These are phyloP conservation scores for Xylaria hypoxylon DNA, from an alignment of 2,329 filamentous ascomycete species.

Conservation along the genomic window DNA sequence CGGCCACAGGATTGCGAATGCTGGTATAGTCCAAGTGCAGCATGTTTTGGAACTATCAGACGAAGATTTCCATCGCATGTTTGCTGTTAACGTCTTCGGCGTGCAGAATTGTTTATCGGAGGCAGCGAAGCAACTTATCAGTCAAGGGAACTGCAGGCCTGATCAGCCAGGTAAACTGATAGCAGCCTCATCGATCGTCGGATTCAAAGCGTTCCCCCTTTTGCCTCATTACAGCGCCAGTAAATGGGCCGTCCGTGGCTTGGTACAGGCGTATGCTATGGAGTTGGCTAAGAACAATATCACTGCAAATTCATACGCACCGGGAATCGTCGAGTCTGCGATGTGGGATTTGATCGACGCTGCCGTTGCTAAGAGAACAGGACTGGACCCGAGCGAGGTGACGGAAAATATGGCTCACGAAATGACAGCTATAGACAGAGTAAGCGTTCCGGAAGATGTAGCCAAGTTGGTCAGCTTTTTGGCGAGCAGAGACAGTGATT, in stretches of 20 bases:
- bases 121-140: constrained; percentile 74
- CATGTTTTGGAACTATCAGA: constrained; percentile 66
- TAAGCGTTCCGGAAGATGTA: constrained; percentile 72
- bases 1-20: constrained; percentile 66
- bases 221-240: constrained; percentile 72
- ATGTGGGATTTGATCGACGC: constrained; percentile 79
- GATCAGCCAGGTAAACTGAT: constrained; percentile 59
- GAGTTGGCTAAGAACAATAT: constrained; percentile 73
- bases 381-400: constrained; percentile 62
- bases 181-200: constrained; percentile 66
- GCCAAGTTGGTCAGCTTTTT: constrained; percentile 72
- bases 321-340: constrained; percentile 73
- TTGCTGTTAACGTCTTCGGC: constrained; percentile 73
- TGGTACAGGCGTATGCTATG: constrained; percentile 75
- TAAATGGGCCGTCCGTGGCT: constrained; percentile 75
- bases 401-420: constrained; percentile 66
- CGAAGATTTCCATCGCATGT: constrained; percentile 68
- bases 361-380: constrained; percentile 64
- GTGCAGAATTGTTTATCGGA: constrained; percentile 73
- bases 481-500: constrained; percentile 69
- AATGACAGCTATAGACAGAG: constrained; percentile 67
- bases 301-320: constrained; percentile 74
- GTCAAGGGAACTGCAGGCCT: constrained; percentile 62
- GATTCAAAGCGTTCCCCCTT: constrained; percentile 69
- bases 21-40: constrained; percentile 70